Evolutionary conservation across 2,329 filamentous ascomycete genomes (phyloP).

Genomic region (Purpureocillium takamizusanense): DNA sequence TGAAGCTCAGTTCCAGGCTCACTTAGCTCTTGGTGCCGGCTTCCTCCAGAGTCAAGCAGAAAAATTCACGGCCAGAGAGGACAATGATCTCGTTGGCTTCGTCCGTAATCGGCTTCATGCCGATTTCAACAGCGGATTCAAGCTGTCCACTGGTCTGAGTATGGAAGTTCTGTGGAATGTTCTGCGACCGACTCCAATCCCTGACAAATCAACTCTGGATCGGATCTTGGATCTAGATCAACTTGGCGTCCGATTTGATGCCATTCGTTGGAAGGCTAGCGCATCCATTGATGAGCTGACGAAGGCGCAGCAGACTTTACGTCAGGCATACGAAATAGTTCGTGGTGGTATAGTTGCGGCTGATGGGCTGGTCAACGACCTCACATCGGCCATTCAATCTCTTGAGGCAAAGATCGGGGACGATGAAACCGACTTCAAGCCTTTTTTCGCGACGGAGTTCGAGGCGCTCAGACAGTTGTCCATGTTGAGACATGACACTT

Average conservation of each 20-base stretch:
- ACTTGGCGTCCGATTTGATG: conserved; percentile 51
- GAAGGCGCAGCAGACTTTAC: conserved; percentile 44
- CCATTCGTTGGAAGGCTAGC: conserved; percentile 48
- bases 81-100: conserved; percentile 26
- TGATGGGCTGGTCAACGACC: conserved; percentile 36
- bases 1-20: conserved; percentile 56
- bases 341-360: conserved; percentile 30
- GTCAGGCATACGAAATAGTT: conserved; percentile 47
- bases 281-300: conserved; percentile 42
- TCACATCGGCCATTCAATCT: conserved; percentile 41
- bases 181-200: conserved; percentile 55
- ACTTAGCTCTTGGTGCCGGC: conserved; percentile 42
- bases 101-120: conserved; percentile 35
- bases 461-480: conserved; percentile 46
- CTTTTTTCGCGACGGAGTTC: conserved; percentile 47
- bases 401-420: conserved; percentile 38
- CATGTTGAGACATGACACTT: conserved; percentile 26
- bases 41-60: conserved; percentile 27
- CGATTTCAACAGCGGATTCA: conserved; percentile 61
- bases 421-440: conserved; percentile 29
- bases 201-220: conserved; percentile 33
- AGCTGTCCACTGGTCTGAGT: conserved; percentile 63
- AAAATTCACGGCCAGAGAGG: conserved; percentile 12
- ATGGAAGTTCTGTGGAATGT: conserved; percentile 74
- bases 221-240: conserved; percentile 42